Evolutionary conservation across 768 basidiomycete genomes (phyloP).

Genomic region (Termitomyces sp.): DNA sequence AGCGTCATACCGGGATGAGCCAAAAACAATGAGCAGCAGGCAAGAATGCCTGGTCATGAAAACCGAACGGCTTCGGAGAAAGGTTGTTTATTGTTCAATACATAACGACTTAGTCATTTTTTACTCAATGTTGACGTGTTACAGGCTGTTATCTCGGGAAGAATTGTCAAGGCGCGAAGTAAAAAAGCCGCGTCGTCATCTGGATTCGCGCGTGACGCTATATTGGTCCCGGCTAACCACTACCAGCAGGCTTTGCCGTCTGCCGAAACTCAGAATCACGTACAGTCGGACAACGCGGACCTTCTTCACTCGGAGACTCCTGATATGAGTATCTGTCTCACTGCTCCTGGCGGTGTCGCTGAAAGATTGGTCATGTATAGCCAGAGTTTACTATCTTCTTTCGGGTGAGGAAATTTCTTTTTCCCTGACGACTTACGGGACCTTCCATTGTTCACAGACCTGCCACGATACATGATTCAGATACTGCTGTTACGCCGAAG

Average conservation of each 20-base stretch:
- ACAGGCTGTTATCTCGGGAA: constrained; percentile 22
- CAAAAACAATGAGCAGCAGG: background rate
- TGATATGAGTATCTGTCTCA: constrained; percentile 24
- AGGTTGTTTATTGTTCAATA: constrained; percentile 4
- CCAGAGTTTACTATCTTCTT: constrained; percentile 37
- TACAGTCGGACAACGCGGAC: constrained; percentile 6
- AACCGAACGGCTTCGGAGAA: constrained; percentile 9
- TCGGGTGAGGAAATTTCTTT: too few species aligned
- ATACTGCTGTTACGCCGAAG: too few species aligned
- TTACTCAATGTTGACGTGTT: background rate
- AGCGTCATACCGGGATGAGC: background rate
- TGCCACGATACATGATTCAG: background rate
- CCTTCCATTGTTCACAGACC: constrained; percentile 13
- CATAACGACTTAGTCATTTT: constrained; percentile 4
- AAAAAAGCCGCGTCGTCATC: constrained; percentile 8
- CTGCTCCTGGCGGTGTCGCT: constrained; percentile 33
- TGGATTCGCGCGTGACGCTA: too few species aligned
- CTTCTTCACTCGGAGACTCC: constrained; percentile 10
- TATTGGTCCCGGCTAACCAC: constrained; percentile 11
- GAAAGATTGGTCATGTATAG: constrained; percentile 45
- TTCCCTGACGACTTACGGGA: too few species aligned
- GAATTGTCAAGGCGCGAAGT: constrained; percentile 21
- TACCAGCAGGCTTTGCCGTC: too few species aligned
- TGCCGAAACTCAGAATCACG: background rate
- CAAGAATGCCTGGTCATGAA: constrained; percentile 3